Percentiles rank a stretch among this genome's conserved stretches.
Evolutionary conservation across 73 alveolate genomes (phyloP).

Genomic region (Durusdinium trenchii): DNA sequence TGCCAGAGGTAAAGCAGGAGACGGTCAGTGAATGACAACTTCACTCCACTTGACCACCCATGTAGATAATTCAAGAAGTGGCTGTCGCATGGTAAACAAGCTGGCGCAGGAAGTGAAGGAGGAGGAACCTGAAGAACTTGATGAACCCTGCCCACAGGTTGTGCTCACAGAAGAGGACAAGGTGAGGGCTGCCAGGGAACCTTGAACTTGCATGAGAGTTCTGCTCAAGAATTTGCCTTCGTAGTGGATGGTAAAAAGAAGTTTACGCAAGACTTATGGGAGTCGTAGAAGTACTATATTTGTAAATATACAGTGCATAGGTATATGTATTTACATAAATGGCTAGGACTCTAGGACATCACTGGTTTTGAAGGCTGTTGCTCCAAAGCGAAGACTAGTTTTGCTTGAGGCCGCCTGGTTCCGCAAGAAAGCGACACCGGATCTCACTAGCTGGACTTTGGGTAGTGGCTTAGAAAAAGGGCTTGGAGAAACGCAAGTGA

Average conservation of each 20-base stretch:
- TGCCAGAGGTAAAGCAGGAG: slow-evolving; percentile 37
- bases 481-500: neutral
- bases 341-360: too few species aligned
- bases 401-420: slow-evolving; percentile 74
- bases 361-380: too few species aligned
- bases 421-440: slow-evolving; percentile 51
- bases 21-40: neutral
- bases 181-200: neutral
- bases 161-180: slow-evolving; percentile 82
- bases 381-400: too few species aligned
- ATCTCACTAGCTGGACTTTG: slow-evolving; percentile 56
- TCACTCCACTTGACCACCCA: neutral
- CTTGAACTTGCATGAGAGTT: too few species aligned
- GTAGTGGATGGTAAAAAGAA: neutral
- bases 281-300: neutral
- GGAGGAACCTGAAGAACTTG: slow-evolving; percentile 79
- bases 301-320: neutral
- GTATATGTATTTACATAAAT: too few species aligned
- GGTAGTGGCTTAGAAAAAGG: slow-evolving; percentile 44
- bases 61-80: neutral
- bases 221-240: too few species aligned
- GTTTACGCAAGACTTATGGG: too few species aligned
- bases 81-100: neutral
- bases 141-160: slow-evolving; percentile 77
- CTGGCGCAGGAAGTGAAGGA: neutral